These are phyloP conservation scores for Trichosporon asahii DNA, from an alignment of 1,284 basidiomycete species.

Conservation along the genomic window DNA sequence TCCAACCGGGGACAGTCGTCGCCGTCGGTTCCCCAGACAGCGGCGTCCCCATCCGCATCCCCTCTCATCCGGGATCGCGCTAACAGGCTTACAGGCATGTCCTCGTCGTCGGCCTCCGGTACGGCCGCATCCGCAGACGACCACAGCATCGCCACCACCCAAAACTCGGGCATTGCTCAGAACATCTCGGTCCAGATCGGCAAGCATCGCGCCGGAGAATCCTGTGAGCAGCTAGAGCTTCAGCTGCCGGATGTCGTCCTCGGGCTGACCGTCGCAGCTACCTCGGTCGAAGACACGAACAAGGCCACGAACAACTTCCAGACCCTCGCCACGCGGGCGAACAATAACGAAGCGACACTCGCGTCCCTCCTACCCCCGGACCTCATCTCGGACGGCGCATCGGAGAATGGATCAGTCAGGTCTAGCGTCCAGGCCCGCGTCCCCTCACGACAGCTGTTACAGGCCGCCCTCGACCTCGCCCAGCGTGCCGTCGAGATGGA, in stretches of 20 bases:
- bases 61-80: slow-evolving; percentile 8
- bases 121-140: background rate
- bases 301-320: slow-evolving; percentile 3
- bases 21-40: background rate
- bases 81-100: slow-evolving; percentile 8
- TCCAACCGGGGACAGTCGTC: background rate
- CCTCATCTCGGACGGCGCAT: slow-evolving; percentile 13
- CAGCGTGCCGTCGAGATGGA: slow-evolving; percentile 53
- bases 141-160: background rate
- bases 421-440: slow-evolving; percentile 33
- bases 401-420: slow-evolving; percentile 17
- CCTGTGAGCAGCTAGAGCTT: background rate
- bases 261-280: slow-evolving; percentile 3
- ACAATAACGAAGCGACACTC: slow-evolving; percentile 15
- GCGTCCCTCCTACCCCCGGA: slow-evolving; percentile 22
- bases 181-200: slow-evolving; percentile 5
- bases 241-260: background rate
- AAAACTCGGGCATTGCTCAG: slow-evolving; percentile 3
- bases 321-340: background rate
- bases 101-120: background rate
- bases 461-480: slow-evolving; percentile 51
- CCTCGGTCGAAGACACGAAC: slow-evolving; percentile 8
- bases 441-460: slow-evolving; percentile 48
- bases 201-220: slow-evolving; percentile 3
- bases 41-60: slow-evolving; percentile 1